phyloP scores from a whole-genome alignment of 2,329 filamentous ascomycete genomes.

The Paradendryphiella salina region DNA sequence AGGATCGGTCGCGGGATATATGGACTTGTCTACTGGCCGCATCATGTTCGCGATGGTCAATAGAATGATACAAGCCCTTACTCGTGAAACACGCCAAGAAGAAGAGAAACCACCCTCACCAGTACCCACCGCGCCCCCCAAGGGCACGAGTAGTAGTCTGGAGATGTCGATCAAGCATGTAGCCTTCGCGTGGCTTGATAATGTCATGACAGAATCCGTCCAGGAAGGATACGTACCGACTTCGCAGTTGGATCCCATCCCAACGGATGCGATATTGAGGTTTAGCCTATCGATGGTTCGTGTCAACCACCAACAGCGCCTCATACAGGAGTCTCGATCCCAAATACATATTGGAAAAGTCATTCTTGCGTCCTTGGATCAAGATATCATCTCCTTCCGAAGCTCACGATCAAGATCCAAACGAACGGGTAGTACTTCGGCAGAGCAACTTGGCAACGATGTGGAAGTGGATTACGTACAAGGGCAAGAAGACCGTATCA shows the following conservation, averaged over 20 bases:
- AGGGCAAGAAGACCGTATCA: constrained; percentile 49
- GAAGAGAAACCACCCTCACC: background rate
- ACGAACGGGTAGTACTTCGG: constrained; percentile 24
- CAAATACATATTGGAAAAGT: constrained; percentile 50
- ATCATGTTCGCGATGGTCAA: constrained; percentile 41
- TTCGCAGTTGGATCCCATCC: constrained; percentile 28
- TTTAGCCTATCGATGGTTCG: constrained; percentile 30
- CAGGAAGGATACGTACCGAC: constrained; percentile 4
- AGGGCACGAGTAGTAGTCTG: constrained; percentile 11
- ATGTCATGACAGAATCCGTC: constrained; percentile 31
- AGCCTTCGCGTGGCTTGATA: constrained; percentile 40
- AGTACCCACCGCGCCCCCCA: constrained; percentile 1
- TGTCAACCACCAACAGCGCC: constrained; percentile 28
- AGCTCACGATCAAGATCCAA: constrained; percentile 29
- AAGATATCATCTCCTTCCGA: constrained; percentile 58
- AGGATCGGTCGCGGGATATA: constrained; percentile 40
- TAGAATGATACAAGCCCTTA: constrained; percentile 28
- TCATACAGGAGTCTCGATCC: constrained; percentile 16
- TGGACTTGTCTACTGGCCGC: constrained; percentile 43
- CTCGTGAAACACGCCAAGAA: constrained; percentile 7
- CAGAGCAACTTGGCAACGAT: constrained; percentile 35
- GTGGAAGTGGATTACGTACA: constrained; percentile 42
- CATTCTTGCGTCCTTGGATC: constrained; percentile 52
- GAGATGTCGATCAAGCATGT: constrained; percentile 35
- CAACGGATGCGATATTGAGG: constrained; percentile 37